Evolutionary conservation across 345 rosid species (phyloP).

Genomic region (Murraya paniculata): DNA sequence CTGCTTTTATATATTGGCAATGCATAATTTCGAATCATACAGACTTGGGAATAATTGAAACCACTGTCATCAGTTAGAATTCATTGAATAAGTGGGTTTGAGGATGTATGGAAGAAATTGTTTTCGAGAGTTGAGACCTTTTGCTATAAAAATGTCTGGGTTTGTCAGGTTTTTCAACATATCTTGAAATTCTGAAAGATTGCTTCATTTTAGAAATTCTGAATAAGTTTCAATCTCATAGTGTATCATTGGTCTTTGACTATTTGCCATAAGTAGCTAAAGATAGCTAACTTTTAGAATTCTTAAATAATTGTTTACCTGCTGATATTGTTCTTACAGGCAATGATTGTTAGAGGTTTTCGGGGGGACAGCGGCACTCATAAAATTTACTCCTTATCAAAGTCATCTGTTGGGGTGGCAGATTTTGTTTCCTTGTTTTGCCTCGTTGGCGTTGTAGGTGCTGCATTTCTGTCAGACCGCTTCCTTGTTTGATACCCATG

Average conservation of each 20-base stretch:
- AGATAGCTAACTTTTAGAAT: neutral
- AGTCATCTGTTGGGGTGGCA: conserved; percentile 50
- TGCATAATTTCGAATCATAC: neutral
- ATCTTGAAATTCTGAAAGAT: no score
- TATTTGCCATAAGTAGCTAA: neutral
- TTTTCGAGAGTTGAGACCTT: neutral
- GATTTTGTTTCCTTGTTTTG: conserved; percentile 58
- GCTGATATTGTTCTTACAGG: conserved; percentile 41
- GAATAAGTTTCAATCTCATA: neutral
- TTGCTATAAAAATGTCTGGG: neutral
- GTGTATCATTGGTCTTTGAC: neutral
- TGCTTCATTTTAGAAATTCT: no score
- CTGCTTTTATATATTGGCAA: neutral
- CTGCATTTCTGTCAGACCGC: conserved; percentile 65
- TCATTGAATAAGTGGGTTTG: neutral
- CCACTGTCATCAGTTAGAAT: neutral
- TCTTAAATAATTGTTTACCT: neutral
- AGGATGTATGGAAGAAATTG: neutral
- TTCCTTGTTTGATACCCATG: conserved; percentile 36
- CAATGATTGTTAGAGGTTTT: conserved; percentile 97
- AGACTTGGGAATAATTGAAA: neutral
- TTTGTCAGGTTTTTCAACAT: neutral
- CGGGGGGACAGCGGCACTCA: conserved; percentile 76
- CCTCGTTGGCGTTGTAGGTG: conserved; percentile 58
- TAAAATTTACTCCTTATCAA: conserved; percentile 58